Conservation (phyloP, 2,329 filamentous ascomycete species). For the Xylariales sp. region DNA sequence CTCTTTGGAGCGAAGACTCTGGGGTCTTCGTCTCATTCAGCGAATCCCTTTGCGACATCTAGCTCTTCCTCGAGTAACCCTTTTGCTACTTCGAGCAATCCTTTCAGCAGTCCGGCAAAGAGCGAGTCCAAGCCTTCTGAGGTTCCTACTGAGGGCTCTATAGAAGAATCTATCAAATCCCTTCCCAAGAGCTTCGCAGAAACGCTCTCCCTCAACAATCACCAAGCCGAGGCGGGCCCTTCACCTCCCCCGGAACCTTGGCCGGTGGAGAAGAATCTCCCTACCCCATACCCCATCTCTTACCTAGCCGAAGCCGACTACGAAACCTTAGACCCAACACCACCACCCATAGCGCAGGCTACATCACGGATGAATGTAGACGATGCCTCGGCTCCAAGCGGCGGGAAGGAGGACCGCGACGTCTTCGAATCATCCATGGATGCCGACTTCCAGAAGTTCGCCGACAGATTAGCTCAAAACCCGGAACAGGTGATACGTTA, state of each 20-base stretch:
- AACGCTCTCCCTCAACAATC: slow-evolving; percentile 68
- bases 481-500: slow-evolving; percentile 79
- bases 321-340: slow-evolving; percentile 69
- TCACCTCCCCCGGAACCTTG: slow-evolving; percentile 61
- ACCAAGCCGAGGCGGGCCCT: slow-evolving; percentile 30
- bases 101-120: slow-evolving; percentile 34
- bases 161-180: slow-evolving; percentile 18
- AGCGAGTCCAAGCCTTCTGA: slow-evolving; percentile 13
- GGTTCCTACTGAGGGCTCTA: slow-evolving; percentile 29
- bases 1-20: slow-evolving; percentile 62
- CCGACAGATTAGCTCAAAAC: slow-evolving; percentile 72
- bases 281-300: slow-evolving; percentile 67
- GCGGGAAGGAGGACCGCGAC: slow-evolving; percentile 59
- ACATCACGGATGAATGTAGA: slow-evolving; percentile 46
- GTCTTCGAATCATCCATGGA: slow-evolving; percentile 73
- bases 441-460: slow-evolving; percentile 74
- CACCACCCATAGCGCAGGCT: slow-evolving; percentile 44
- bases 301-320: slow-evolving; percentile 87
- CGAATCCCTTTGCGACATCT: slow-evolving; percentile 59
- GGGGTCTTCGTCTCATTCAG: slow-evolving; percentile 26
- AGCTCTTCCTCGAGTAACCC: slow-evolving; percentile 45
- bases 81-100: slow-evolving; percentile 51
- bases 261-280: slow-evolving; percentile 63
- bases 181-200: slow-evolving; percentile 65
- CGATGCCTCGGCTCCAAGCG: slow-evolving; percentile 27